Percentiles rank a stretch among this genome's conserved stretches.
Evolutionary conservation across 2,329 filamentous ascomycete species (phyloP).

Genomic region (Beauveria scarabaeidicola): DNA sequence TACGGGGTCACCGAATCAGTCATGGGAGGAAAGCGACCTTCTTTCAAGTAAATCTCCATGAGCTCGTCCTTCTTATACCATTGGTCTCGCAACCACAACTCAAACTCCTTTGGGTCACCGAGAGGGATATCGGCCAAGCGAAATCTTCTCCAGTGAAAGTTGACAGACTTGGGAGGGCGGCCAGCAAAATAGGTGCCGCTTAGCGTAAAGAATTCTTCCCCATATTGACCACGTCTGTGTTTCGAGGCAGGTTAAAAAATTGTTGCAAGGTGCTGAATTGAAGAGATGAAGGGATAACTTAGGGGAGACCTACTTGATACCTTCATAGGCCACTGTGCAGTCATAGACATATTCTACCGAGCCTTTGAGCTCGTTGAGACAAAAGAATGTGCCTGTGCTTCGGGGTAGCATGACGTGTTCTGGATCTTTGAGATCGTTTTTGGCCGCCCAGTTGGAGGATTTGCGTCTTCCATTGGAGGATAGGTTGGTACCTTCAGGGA

Average conservation of each 20-base stretch:
- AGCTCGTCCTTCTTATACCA: conserved; percentile 92
- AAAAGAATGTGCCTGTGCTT: conserved; percentile 74
- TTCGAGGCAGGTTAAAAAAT: neutral
- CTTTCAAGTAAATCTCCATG: conserved; percentile 72
- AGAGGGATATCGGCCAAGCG: conserved; percentile 72
- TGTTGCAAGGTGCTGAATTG: too few relatives aligned
- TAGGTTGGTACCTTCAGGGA: conserved; percentile 80
- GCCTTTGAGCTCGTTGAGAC: conserved; percentile 63
- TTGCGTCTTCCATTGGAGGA: conserved; percentile 61
- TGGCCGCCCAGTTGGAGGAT: conserved; percentile 68
- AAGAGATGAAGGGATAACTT: neutral
- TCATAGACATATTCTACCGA: conserved; percentile 81
- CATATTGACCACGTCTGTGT: conserved; percentile 64
- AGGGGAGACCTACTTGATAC: conserved; percentile 63
- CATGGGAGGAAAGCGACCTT: conserved; percentile 71
- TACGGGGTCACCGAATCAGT: conserved; percentile 38
- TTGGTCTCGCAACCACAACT: conserved; percentile 72
- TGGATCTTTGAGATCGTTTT: conserved; percentile 62
- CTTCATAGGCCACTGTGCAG: conserved; percentile 93
- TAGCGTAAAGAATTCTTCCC: conserved; percentile 85
- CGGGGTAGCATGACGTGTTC: conserved; percentile 69
- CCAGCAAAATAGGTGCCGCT: conserved; percentile 83
- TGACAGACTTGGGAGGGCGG: conserved; percentile 85
- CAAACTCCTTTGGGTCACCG: conserved; percentile 64
- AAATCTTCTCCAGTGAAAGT: conserved; percentile 93